Evolutionary conservation across 768 basidiomycete species (phyloP).

Genomic region (Solioccasus polychromus): DNA sequence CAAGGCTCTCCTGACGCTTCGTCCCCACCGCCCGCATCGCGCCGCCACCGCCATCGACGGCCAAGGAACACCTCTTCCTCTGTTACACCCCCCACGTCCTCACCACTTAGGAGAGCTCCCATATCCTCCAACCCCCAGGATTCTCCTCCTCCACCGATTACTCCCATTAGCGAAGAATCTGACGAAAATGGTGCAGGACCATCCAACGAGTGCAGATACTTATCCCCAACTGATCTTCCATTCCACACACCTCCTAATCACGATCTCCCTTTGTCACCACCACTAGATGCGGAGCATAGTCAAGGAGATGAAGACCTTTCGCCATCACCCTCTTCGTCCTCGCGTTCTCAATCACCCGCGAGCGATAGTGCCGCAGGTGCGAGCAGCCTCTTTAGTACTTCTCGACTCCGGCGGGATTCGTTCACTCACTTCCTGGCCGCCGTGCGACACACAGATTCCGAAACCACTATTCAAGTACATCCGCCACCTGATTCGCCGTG

Average conservation of each 20-base stretch:
- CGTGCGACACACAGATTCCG: constrained; percentile 62
- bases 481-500: constrained; percentile 77
- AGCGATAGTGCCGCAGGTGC: constrained; percentile 65
- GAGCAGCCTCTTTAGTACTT: constrained; percentile 75
- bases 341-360: constrained; percentile 59
- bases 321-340: constrained; percentile 28
- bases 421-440: constrained; percentile 64
- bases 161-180: constrained; percentile 68
- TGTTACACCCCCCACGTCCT: constrained; percentile 51
- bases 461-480: constrained; percentile 67
- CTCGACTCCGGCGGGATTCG: constrained; percentile 62
- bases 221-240: constrained; percentile 63
- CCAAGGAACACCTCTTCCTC: constrained; percentile 38
- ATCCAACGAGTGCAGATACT: constrained; percentile 48
- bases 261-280: constrained; percentile 44
- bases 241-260: constrained; percentile 53
- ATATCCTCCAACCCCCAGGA: constrained; percentile 42
- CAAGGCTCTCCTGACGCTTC: constrained; percentile 45
- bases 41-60: constrained; percentile 61
- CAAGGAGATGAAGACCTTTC: constrained; percentile 28
- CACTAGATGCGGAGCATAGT: constrained; percentile 19
- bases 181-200: constrained; percentile 49
- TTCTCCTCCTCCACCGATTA: constrained; percentile 65
- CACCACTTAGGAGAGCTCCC: constrained; percentile 60
- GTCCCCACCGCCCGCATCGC: constrained; percentile 43